A percentile compares a stretch with the other conserved stretches of the same genome.
phyloP scores from a whole-genome alignment of 805 yeast species.

The Kodamaea sagamina region DNA sequence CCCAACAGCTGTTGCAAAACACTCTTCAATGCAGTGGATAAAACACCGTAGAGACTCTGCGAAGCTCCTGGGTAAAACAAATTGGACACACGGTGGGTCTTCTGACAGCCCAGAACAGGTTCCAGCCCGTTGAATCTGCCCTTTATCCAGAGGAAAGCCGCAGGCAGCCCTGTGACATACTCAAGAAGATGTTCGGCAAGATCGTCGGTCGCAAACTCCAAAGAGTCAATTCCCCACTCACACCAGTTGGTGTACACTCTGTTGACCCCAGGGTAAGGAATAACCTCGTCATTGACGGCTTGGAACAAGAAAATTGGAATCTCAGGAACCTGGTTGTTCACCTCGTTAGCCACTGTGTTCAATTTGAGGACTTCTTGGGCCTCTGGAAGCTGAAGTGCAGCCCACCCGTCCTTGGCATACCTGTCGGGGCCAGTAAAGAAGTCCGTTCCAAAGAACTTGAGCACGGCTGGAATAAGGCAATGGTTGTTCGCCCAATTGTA shows the following conservation, averaged over 20 bases:
- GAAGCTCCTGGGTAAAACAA: constrained; percentile 46
- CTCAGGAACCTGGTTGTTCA: constrained; percentile 14
- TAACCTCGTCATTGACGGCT: constrained; percentile 13
- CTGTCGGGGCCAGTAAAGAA: constrained; percentile 17
- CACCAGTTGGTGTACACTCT: constrained; percentile 30
- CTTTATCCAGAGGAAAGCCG: constrained; percentile 22
- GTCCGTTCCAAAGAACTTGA: constrained; percentile 6
- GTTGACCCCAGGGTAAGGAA: constrained; percentile 13
- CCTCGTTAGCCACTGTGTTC: constrained; percentile 24
- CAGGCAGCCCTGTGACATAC: constrained; percentile 15
- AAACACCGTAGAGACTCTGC: neutral
- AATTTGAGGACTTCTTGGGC: constrained; percentile 18
- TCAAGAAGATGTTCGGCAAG: constrained; percentile 29
- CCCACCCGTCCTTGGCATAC: constrained; percentile 19
- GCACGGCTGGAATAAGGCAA: constrained; percentile 8
- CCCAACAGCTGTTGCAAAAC: neutral
- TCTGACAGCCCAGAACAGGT: constrained; percentile 21
- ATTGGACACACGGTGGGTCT: constrained; percentile 45
- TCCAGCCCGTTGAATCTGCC: constrained; percentile 19
- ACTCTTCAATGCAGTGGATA: neutral
- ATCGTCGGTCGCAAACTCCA: constrained; percentile 30
- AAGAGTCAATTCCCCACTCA: constrained; percentile 23
- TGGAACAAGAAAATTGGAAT: constrained; percentile 18
- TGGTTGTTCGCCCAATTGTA: neutral
- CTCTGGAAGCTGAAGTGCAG: constrained; percentile 14